Evolutionary conservation across 768 basidiomycete species (phyloP), one percentile per base, ranked within the genome.

Genomic region (Lactarius deliciosus): DNA sequence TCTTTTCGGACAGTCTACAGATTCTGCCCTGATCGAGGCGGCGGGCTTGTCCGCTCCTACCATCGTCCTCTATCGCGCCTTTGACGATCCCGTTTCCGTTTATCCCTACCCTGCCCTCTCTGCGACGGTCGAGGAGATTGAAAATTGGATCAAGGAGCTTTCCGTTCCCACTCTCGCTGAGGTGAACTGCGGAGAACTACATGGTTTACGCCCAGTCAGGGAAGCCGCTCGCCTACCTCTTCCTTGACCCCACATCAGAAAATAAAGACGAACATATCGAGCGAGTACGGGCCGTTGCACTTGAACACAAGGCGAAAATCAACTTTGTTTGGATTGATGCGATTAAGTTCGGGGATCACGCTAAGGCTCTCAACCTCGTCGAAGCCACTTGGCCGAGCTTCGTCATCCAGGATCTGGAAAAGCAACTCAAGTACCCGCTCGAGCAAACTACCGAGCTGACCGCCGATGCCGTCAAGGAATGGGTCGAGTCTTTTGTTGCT

Each of bases 281-380:
- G 30, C 77, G 81, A 47, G 75, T 98, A 71, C 86, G 82, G 71
- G 88, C 93, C 10, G 76, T 96, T 61, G 97, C 97, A 8, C 80
- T 86, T 61, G 85, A 88, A 74, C 86, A 85, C 82, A 94, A 92
- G 79, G 84, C 87, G 72, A 88, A 92, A 79, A 74, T 98, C 75
- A 97, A 97, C 87, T 97, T 98, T 76, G 96, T 98, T 68, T 96
- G 89, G 88, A 98, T 99, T 72, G 97, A 99, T 76, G 95, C 94
- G 28, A 79, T 90, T 79, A 94, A 95, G 77, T 99, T 95, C 72
- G 86, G 86, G 72, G 96, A 98, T 73, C 97, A 99, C 80, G 97
- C 90, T 71, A 95, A 94, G 78, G 91, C 92, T 1, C 85, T 99
- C 65, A 96, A 96, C 83, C 83, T 99, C 64, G 75, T 76, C 32